phyloP scores from a whole-genome alignment of 192 early-diverging fungal genomes.

The Dispira parvispora region DNA sequence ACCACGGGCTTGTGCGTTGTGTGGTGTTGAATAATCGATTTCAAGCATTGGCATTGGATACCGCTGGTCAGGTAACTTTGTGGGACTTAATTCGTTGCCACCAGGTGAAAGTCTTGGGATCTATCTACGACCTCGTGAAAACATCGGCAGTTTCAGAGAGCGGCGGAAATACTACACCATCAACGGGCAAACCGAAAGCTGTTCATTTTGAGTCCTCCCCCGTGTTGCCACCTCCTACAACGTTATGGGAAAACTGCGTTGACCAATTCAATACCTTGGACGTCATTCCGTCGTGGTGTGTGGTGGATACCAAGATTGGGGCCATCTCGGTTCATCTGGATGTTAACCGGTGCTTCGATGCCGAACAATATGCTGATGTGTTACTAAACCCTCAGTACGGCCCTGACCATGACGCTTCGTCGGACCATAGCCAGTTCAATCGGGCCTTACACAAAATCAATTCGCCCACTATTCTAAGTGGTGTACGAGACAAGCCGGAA shows the following conservation, averaged over 20 bases:
- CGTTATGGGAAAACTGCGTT: conserved; percentile 20
- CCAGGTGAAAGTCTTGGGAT: conserved; percentile 15
- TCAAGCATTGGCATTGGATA: conserved; percentile 72
- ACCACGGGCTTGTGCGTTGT: conserved; percentile 47
- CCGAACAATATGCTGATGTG: conserved; percentile 8
- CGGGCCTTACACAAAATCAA: background rate
- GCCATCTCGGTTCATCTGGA: conserved; percentile 78
- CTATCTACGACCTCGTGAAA: background rate
- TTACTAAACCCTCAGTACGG: background rate
- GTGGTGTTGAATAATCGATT: conserved; percentile 67
- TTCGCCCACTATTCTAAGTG: background rate
- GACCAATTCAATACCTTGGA: conserved; percentile 36
- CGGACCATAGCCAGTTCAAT: background rate
- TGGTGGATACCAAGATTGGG: conserved; percentile 80
- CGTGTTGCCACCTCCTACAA: background rate
- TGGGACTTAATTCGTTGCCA: conserved; percentile 81
- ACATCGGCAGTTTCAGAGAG: background rate
- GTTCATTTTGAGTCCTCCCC: background rate
- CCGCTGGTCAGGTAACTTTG: conserved; percentile 53
- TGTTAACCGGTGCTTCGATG: background rate
- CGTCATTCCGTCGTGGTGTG: conserved; percentile 80
- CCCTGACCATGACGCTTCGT: background rate
- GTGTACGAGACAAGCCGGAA: background rate
- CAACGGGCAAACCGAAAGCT: background rate
- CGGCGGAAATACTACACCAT: background rate